Evolutionary conservation across 331 rosid species (phyloP).

Genomic region (Pyracantha coccinea): DNA sequence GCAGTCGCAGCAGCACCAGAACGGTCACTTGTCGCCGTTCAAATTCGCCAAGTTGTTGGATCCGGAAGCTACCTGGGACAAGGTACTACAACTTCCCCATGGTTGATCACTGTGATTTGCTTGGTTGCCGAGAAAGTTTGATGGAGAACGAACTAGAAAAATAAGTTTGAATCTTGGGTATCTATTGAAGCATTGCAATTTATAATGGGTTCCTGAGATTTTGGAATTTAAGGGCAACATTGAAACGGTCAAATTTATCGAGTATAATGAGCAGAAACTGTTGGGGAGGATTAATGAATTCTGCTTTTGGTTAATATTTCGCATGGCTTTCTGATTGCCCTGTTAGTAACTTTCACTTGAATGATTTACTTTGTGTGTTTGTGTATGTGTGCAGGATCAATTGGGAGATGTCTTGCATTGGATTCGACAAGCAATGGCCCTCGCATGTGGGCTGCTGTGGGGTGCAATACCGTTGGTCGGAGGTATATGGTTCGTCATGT

Average conservation of each 20-base stretch:
- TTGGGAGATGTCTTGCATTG: constrained; percentile 96
- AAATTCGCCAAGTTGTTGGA: constrained; percentile 85
- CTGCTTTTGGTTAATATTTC: background rate
- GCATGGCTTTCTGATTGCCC: too few species aligned
- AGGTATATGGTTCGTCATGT: constrained; percentile 90
- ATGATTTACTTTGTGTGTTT: background rate
- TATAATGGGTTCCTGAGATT: background rate
- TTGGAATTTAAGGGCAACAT: background rate
- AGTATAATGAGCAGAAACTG: background rate
- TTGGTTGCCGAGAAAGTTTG: background rate
- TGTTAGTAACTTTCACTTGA: background rate
- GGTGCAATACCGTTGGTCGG: constrained; percentile 92
- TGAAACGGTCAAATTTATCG: background rate
- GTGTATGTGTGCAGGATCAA: constrained; percentile 55
- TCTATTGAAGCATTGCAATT: background rate
- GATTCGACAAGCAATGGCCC: constrained; percentile 85
- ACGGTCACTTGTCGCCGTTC: constrained; percentile 88
- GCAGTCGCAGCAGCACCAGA: constrained; percentile 50
- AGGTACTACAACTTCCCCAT: constrained; percentile 39
- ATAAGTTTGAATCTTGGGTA: background rate
- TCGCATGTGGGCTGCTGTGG: constrained; percentile 73
- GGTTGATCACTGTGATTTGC: too few species aligned
- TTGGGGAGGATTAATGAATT: background rate
- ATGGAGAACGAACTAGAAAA: background rate
- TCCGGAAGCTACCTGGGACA: constrained; percentile 99